Evolutionary conservation across 2,329 filamentous ascomycete species (phyloP), one percentile per base, ranked within the genome.

Genomic region (Paracamarosporium sp.): DNA sequence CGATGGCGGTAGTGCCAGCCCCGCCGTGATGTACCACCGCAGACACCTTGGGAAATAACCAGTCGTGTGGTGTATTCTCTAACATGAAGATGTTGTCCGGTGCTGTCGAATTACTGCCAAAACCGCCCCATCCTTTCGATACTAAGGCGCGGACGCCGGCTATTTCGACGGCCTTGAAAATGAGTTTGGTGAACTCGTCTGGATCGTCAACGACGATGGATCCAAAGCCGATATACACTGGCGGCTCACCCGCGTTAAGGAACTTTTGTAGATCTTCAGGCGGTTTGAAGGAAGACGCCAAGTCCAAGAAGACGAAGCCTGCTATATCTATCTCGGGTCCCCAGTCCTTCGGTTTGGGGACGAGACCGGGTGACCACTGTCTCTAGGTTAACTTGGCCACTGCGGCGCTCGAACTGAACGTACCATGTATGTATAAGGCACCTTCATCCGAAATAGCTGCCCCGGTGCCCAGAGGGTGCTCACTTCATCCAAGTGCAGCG

Each of bases 401-500:
- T 1, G 2, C 22, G 12, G 13, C n/a, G 25, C 17, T 11, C 15
- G 11, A 24, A 31, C 20, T 17, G 38, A 50, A 33, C 60, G 53
- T 51, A 65, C 61, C 53, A 91, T 80, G 67, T 93, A 93, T 0
- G 89, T 91, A 59, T 88, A 90, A 0, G 91, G 90, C 0, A 94
- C 88, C 59, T 90, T 89, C 54, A 92, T 79, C 1, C 90, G 84
- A 57, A 90, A 91, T 0, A 90, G 83, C 36, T 90, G 85, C 0
- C 89, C 90, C 0, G 90, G 90, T 0, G 90, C 91, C 90, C 90
- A 93, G 0, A 93, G 78, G 0, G 88, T 91, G 33, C 88, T 90
- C 1, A 94, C 86, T 0, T 90, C 88, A 62, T 93, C 90, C 0
- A 94, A 78, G 1, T 84, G 85, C 1, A 94, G 79, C 0, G 87